Percentiles rank a stretch among this genome's conserved stretches.
These are phyloP conservation scores for Ascosphaera apis DNA, from an alignment of 2,329 filamentous ascomycete genomes.

Conservation along the genomic window DNA sequence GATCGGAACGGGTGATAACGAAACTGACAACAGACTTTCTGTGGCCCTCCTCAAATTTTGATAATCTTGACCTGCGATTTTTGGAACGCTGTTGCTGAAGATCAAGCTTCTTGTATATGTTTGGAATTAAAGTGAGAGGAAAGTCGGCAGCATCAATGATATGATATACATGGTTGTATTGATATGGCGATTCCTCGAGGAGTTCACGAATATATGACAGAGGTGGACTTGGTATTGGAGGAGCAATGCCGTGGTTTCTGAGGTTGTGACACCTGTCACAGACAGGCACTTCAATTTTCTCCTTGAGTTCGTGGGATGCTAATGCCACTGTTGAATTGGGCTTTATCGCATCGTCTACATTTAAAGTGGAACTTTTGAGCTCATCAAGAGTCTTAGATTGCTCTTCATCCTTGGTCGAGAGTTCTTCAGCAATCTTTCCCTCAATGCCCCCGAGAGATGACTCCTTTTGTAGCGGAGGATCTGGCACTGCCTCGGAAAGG, in stretches of 20 bases:
- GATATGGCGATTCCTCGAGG: slow-evolving; percentile 69
- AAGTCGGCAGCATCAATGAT: slow-evolving; percentile 91
- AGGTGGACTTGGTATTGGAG: slow-evolving; percentile 56
- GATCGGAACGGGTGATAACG: slow-evolving; percentile 69
- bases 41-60: slow-evolving; percentile 41
- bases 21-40: slow-evolving; percentile 69
- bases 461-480: too few relatives aligned
- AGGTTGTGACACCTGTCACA: slow-evolving; percentile 79
- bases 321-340: too few relatives aligned
- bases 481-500: too few relatives aligned
- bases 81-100: slow-evolving; percentile 52
- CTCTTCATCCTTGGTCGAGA: neutral
- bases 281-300: slow-evolving; percentile 26
- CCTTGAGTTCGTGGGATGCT: too few relatives aligned
- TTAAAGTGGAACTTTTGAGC: neutral
- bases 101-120: slow-evolving; percentile 45
- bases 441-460: too few relatives aligned
- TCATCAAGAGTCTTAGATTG: neutral
- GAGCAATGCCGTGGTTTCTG: slow-evolving; percentile 47
- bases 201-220: slow-evolving; percentile 63
- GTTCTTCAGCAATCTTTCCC: neutral
- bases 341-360: neutral
- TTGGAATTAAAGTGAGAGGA: slow-evolving; percentile 72
- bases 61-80: slow-evolving; percentile 52
- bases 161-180: slow-evolving; percentile 87